Conservation (phyloP, 2,329 filamentous ascomycete species). For the Ampelomyces quisqualis region DNA sequence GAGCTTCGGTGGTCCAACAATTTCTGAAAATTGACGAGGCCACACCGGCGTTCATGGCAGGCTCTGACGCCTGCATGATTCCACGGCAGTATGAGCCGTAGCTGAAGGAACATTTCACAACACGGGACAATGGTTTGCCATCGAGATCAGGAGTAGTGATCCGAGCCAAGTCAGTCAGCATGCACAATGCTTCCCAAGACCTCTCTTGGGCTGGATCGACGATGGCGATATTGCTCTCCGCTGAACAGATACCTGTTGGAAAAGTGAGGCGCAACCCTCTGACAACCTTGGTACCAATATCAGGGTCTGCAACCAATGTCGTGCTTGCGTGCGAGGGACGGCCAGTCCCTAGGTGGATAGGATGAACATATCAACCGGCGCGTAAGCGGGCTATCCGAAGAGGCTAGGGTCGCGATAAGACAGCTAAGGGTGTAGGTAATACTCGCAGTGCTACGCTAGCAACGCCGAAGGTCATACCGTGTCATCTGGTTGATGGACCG, state of each 20-base stretch:
- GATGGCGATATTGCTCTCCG: slow-evolving; percentile 29
- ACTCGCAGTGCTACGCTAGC: slow-evolving; percentile 15
- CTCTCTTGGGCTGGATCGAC: background rate
- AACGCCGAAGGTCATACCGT: slow-evolving; percentile 8
- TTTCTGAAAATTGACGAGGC: background rate
- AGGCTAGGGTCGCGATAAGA: slow-evolving; percentile 32
- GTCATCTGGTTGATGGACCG: background rate
- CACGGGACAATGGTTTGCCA: too few species aligned
- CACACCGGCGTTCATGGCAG: too few species aligned
- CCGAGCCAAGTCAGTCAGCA: slow-evolving; percentile 6
- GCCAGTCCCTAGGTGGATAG: slow-evolving; percentile 41
- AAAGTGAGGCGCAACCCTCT: slow-evolving; percentile 31
- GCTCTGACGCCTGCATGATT: too few species aligned
- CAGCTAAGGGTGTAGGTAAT: slow-evolving; percentile 13
- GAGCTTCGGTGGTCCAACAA: background rate
- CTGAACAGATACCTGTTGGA: slow-evolving; percentile 15
- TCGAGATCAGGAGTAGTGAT: background rate
- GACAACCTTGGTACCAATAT: slow-evolving; percentile 21
- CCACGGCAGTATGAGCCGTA: too few species aligned
- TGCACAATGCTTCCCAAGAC: slow-evolving; percentile 1
- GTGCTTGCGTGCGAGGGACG: slow-evolving; percentile 28
- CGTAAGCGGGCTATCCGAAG: slow-evolving; percentile 35
- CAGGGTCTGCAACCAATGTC: slow-evolving; percentile 26
- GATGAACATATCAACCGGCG: slow-evolving; percentile 42
- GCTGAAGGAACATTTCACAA: too few species aligned